Evolutionary conservation across 352 stramenopile species (phyloP).

Genomic region (Pythium plurisporium): DNA sequence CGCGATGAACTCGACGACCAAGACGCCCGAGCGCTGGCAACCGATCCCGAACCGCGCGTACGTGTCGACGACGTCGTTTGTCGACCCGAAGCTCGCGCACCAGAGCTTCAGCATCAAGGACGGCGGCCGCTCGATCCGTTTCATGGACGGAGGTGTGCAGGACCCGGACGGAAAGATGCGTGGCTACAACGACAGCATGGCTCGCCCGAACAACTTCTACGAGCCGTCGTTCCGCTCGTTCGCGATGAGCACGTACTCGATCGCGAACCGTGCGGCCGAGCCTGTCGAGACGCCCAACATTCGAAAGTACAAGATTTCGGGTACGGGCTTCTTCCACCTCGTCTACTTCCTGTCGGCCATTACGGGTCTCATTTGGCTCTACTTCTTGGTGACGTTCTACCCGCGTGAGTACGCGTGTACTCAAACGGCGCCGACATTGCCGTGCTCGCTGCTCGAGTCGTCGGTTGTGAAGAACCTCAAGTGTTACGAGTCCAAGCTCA

Average conservation of each 20-base stretch:
- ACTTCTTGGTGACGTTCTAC: slow-evolving; percentile 78
- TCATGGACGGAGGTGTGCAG: slow-evolving; percentile 82
- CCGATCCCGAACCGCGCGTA: slow-evolving; percentile 81
- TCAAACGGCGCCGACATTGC: slow-evolving; percentile 61
- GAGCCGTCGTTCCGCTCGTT: slow-evolving; percentile 88
- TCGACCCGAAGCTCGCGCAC: slow-evolving; percentile 81
- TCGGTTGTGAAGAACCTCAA: slow-evolving; percentile 30
- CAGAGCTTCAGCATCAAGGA: slow-evolving; percentile 63
- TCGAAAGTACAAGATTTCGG: slow-evolving; percentile 90
- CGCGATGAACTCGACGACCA: slow-evolving; percentile 69
- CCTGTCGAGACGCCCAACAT: slow-evolving; percentile 88
- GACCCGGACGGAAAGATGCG: slow-evolving; percentile 82
- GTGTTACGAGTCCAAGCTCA: slow-evolving; percentile 66
- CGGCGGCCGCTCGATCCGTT: slow-evolving; percentile 71
- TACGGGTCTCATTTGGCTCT: slow-evolving; percentile 72
- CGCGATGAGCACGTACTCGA: slow-evolving; percentile 87
- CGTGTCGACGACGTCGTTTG: slow-evolving; percentile 83
- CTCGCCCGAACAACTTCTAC: slow-evolving; percentile 76
- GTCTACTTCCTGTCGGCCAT: slow-evolving; percentile 77
- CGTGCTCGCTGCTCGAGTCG: slow-evolving; percentile 50
- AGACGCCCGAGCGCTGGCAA: slow-evolving; percentile 81
- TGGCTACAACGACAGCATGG: slow-evolving; percentile 78
- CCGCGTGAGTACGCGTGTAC: slow-evolving; percentile 78
- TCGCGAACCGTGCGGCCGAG: slow-evolving; percentile 82
- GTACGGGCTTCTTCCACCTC: slow-evolving; percentile 77